Percentiles rank a stretch among this genome's conserved stretches.
Evolutionary conservation across 1,139 yeast genomes (phyloP).

Genomic region (Saccharomyces hybrid): DNA sequence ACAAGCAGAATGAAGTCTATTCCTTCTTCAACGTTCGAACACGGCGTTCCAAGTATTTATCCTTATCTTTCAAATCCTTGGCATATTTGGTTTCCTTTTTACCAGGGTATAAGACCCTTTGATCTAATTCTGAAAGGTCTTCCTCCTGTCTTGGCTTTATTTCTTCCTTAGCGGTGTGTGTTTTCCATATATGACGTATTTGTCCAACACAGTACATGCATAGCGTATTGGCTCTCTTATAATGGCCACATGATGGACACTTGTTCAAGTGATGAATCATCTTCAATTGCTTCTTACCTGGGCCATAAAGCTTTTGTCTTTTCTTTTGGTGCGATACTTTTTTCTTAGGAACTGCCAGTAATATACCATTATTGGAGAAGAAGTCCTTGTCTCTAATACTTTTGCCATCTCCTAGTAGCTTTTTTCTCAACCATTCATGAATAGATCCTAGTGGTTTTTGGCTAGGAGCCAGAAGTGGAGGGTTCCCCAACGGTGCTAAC

Average conservation of each 20-base stretch:
- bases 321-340: constrained; percentile 80
- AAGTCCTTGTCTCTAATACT: background rate
- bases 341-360: constrained; percentile 89
- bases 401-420: background rate
- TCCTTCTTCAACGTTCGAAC: constrained; percentile 43
- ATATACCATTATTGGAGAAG: constrained; percentile 50
- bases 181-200: constrained; percentile 64
- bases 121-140: constrained; percentile 55
- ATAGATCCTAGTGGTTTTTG: background rate
- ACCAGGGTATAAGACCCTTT: constrained; percentile 68
- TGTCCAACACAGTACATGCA: constrained; percentile 91
- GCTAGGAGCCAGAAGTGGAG: background rate
- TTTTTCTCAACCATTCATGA: background rate
- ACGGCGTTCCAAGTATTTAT: constrained; percentile 57
- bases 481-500: background rate
- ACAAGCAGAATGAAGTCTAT: background rate
- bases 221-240: constrained; percentile 78
- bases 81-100: constrained; percentile 48
- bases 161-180: constrained; percentile 19
- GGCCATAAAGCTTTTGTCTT: constrained; percentile 73
- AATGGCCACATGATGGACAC: constrained; percentile 94
- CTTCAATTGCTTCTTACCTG: constrained; percentile 74
- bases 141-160: constrained; percentile 34
- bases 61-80: constrained; percentile 44
- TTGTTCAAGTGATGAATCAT: constrained; percentile 69